phyloP scores from a whole-genome alignment of 1,284 basidiomycete genomes.

The Chalciporus sp. region DNA sequence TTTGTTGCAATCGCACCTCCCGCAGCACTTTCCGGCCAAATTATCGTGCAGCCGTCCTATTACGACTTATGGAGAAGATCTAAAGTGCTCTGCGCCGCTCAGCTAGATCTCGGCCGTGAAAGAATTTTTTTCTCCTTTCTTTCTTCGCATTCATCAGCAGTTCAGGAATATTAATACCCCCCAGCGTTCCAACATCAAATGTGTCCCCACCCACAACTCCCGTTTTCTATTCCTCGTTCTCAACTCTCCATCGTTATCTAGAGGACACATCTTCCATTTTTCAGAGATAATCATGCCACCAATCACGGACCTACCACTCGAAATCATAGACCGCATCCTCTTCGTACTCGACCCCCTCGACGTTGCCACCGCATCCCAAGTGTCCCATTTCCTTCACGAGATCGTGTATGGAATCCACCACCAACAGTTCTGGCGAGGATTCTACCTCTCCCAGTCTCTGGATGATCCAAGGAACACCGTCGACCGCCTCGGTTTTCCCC shows the following conservation, averaged over 20 bases:
- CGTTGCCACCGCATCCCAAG: conserved; percentile 51
- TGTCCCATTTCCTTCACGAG: conserved; percentile 44
- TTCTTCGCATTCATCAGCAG: background rate
- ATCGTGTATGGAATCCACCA: conserved; percentile 50
- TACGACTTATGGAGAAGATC: conserved; percentile 1
- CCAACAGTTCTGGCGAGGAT: conserved; percentile 57
- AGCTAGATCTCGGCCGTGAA: conserved; percentile 19
- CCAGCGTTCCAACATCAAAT: no score
- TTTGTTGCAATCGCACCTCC: conserved; percentile 5
- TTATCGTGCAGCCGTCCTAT: conserved; percentile 8
- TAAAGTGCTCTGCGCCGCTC: conserved; percentile 5
- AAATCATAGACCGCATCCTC: conserved; percentile 58
- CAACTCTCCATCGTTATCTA: background rate
- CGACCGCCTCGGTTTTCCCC: conserved; percentile 42
- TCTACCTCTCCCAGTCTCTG: conserved; percentile 60
- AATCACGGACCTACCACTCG: conserved; percentile 48
- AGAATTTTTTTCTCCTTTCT: conserved; percentile 29
- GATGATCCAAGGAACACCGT: conserved; percentile 59
- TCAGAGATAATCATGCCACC: conserved; percentile 8
- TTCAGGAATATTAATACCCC: conserved; percentile 8
- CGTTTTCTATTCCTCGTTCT: background rate
- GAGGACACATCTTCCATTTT: background rate
- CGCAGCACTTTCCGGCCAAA: background rate
- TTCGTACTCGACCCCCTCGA: conserved; percentile 57
- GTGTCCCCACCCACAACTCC: background rate